A percentile compares a stretch with the other conserved stretches of the same genome.
Evolutionary conservation across 1,139 yeast species (phyloP).

Genomic region (Cylindricascospora bacillispora): DNA sequence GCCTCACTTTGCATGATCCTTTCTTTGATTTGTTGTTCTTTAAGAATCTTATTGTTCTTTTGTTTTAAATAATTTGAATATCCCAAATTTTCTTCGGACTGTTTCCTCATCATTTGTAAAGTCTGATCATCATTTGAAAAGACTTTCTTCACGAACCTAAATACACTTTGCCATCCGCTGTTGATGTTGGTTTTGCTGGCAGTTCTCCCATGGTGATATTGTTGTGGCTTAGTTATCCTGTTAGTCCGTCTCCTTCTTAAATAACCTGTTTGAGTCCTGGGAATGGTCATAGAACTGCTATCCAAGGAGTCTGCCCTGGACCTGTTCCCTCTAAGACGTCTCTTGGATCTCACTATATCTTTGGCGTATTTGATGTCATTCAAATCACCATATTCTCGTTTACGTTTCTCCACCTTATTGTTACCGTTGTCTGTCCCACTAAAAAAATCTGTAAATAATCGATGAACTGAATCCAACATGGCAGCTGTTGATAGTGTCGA

Average conservation of each 20-base stretch:
- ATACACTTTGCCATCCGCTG: slow-evolving; percentile 1
- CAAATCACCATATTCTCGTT: slow-evolving; percentile 13
- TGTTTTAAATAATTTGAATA: slow-evolving; percentile 6
- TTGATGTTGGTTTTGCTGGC: neutral
- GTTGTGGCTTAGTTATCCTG: neutral
- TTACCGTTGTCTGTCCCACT: slow-evolving; percentile 6
- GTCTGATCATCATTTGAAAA: slow-evolving; percentile 16
- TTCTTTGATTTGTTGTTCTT: slow-evolving; percentile 7
- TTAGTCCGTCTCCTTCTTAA: neutral
- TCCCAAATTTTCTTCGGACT: too few species aligned
- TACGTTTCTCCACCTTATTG: slow-evolving; percentile 15
- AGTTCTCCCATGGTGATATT: neutral
- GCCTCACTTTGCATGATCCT: slow-evolving; percentile 19
- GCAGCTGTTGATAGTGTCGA: too few species aligned
- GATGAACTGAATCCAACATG: slow-evolving; percentile 9
- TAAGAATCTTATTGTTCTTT: slow-evolving; percentile 5
- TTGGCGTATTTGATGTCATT: slow-evolving; percentile 5
- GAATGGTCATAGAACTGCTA: neutral
- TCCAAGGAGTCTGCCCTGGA: neutral
- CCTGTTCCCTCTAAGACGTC: neutral
- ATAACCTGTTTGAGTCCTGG: too few species aligned
- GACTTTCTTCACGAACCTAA: slow-evolving; percentile 10
- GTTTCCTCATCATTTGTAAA: slow-evolving; percentile 11
- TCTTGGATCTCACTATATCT: neutral
- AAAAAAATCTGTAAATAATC: slow-evolving; percentile 5